Evolutionary conservation across 495 filamentous ascomycete species (phyloP), one percentile per base, ranked within the genome.

Genomic region (Podospora sp.): DNA sequence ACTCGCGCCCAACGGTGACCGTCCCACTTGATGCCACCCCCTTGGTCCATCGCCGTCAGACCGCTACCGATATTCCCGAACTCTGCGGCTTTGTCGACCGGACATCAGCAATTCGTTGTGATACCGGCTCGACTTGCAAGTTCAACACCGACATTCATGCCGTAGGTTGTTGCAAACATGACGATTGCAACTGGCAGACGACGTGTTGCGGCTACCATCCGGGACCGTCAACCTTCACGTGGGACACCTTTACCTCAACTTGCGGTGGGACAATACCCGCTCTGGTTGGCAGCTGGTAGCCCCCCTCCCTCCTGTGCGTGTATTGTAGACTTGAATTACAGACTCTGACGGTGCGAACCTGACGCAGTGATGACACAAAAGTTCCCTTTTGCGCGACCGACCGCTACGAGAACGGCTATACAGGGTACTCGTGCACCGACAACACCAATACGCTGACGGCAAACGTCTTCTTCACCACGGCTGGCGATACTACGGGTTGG

Each of bases 111-210:
- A n/a, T 46, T 50, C 33, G 21, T 9, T 67, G 65, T 24, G 8
- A 8, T 16, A 8, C 33, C 2, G 51, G 65, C 11, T 12, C 20
- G 2, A 57, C 60, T 2, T 67, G 65, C 65, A 67, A 67, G 29
- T 63, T 67, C 60, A 67, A 67, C 60, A 63, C 60, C 27, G 60
- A 67, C 61, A 1, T 14, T 8, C 56, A 63, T 22, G 65, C 24
- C 46, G 60, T 67, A 16, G 65, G 12, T 14, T 67, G 65, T 51
- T 67, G 65, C 24, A 14, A 46, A 18, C 59, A 40, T 7, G 65
- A 67, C 51, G 7, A n/a, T 21, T 63, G 60, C 57, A 4, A 27
- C 21, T 63, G 60, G 65, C 11, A 27, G 11, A 67, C 50, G 18
- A 49, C 21, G 12, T 67, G 60, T 29, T 67, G 65, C 29, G 60